phyloP scores from a whole-genome alignment of 2,329 filamentous ascomycete species.

The Fusarium sp. region DNA sequence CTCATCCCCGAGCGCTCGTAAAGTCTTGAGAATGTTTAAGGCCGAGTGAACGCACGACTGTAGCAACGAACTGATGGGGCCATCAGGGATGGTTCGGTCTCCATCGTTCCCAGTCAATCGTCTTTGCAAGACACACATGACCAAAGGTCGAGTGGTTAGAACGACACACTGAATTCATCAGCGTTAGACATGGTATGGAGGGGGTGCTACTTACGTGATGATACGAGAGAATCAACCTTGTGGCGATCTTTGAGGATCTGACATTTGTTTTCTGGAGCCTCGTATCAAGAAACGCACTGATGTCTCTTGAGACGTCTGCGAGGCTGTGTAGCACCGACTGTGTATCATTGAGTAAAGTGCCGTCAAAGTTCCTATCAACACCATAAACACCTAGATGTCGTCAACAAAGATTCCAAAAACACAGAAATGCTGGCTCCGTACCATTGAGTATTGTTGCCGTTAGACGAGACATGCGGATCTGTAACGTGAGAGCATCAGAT shows the following conservation, averaged over 20 bases:
- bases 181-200: fast-evolving
- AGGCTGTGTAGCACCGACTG: not conserved
- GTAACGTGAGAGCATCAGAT: not conserved
- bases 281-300: not conserved
- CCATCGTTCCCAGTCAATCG: not conserved
- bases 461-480: not conserved
- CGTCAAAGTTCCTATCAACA: constrained; percentile 5
- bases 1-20: not conserved
- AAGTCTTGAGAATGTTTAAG: not conserved
- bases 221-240: not conserved
- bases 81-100: not conserved
- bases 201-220: not conserved
- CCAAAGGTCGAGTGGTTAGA: not conserved
- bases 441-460: not conserved
- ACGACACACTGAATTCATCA: not conserved
- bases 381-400: constrained; percentile 1
- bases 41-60: not conserved
- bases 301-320: not conserved
- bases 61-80: not conserved
- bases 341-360: constrained; percentile 11
- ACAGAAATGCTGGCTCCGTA: not conserved
- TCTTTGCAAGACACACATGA: not conserved
- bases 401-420: not conserved
- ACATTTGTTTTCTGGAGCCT: not conserved
- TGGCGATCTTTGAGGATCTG: not conserved